These are phyloP conservation scores for Saccharomyces hybrid DNA, from an alignment of 1,139 yeast genomes.

Conservation along the genomic window DNA sequence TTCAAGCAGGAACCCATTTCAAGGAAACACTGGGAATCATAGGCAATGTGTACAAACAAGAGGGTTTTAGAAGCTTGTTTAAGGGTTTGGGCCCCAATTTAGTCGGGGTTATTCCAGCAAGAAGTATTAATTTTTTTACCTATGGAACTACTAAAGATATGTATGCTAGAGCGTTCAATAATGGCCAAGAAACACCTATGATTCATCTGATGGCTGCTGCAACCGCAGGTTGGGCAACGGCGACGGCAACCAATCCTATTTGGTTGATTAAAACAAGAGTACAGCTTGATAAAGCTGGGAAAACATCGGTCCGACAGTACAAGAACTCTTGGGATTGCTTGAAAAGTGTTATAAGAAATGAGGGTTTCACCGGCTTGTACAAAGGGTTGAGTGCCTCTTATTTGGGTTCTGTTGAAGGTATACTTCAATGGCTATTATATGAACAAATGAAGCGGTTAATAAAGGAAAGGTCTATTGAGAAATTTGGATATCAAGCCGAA, in stretches of 20 bases:
- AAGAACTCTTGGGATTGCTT: constrained; percentile 84
- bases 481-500: constrained; percentile 34
- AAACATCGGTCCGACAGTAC: constrained; percentile 40
- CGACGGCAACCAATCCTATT: constrained; percentile 98
- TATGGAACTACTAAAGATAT: constrained; percentile 86
- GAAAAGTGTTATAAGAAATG: constrained; percentile 57
- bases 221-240: constrained; percentile 87
- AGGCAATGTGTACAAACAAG: constrained; percentile 57
- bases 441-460: constrained; percentile 86
- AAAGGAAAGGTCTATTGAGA: constrained; percentile 45
- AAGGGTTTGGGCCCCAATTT: constrained; percentile 94
- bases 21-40: constrained; percentile 75
- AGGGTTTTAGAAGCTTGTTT: constrained; percentile 81
- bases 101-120: constrained; percentile 97
- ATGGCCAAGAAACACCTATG: constrained; percentile 75
- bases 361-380: constrained; percentile 76
- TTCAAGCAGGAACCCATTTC: constrained; percentile 58
- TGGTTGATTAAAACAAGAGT: constrained; percentile 95
- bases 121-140: constrained; percentile 93
- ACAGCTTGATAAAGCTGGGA: constrained; percentile 65
- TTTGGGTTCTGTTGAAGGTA: constrained; percentile 87
- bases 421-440: constrained; percentile 93
- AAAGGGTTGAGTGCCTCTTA: constrained; percentile 91
- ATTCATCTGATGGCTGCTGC: constrained; percentile 87
- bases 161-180: constrained; percentile 53